Evolutionary conservation across 179 eudicot species (phyloP).

Genomic region (Amaranthus tricolor): DNA sequence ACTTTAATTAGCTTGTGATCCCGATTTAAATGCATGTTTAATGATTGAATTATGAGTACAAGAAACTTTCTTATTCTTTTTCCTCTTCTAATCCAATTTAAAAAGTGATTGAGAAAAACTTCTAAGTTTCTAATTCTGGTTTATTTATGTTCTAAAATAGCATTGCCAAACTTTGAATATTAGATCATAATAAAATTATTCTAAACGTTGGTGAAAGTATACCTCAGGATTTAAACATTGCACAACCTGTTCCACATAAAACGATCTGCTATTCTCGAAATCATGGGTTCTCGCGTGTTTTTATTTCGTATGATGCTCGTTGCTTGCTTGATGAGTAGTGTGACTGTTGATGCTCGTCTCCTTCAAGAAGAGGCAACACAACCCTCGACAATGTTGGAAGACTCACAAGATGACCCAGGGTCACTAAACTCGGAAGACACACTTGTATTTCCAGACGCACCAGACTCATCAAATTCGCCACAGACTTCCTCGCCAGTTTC

Average conservation of each 20-base stretch:
- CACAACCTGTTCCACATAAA: conserved; percentile 13
- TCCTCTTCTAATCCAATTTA: no score
- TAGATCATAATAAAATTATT: neutral
- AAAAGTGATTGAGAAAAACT: no score
- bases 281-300: conserved; percentile 24
- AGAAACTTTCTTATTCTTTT: no score
- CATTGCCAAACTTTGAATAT: no score
- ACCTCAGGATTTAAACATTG: conserved; percentile 12
- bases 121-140: no score
- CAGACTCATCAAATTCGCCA: conserved; percentile 6
- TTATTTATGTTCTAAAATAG: no score
- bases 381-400: conserved; percentile 27
- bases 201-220: neutral
- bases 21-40: no score
- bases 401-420: neutral
- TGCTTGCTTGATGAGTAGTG: conserved; percentile 15
- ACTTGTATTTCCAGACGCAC: conserved; percentile 12
- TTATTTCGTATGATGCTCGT: neutral
- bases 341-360: conserved; percentile 23
- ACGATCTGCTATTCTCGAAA: neutral
- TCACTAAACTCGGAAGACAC: conserved; percentile 18
- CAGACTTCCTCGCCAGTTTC: conserved; percentile 10
- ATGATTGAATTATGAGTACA: no score
- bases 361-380: conserved; percentile 32
- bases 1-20: no score